Evolutionary conservation across 331 rosid species (phyloP).

Genomic region (Dryas integrifolia): DNA sequence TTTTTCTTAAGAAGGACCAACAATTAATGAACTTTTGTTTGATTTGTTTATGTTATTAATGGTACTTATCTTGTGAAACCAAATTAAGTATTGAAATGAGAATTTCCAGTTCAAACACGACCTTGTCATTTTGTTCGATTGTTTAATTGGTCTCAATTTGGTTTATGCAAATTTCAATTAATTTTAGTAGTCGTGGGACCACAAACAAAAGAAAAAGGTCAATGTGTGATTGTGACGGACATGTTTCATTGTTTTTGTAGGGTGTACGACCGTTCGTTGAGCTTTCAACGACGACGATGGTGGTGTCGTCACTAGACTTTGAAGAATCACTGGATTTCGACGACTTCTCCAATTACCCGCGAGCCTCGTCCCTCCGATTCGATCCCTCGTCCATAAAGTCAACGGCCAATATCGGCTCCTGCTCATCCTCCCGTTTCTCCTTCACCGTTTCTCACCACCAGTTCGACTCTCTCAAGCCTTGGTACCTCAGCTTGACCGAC

Average conservation of each 20-base stretch:
- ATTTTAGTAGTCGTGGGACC: not conserved
- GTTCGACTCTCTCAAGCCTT: constrained; percentile 86
- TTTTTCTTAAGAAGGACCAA: no score
- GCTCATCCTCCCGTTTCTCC: constrained; percentile 92
- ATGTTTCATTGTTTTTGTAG: constrained; percentile 38
- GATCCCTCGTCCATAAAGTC: constrained; percentile 54
- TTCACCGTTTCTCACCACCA: constrained; percentile 82
- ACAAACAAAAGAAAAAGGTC: not conserved
- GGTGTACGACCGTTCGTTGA: constrained; percentile 90
- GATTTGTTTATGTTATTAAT: no score
- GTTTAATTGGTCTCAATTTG: not conserved
- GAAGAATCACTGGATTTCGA: constrained; percentile 71
- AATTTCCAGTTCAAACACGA: no score
- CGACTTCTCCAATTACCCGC: constrained; percentile 64
- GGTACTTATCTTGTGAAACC: no score
- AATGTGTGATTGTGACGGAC: not conserved
- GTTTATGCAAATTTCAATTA: not conserved
- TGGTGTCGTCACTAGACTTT: constrained; percentile 77
- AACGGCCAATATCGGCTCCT: constrained; percentile 68
- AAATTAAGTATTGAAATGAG: no score
- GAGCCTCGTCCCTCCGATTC: constrained; percentile 89
- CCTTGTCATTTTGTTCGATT: no score
- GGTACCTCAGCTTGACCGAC: constrained; percentile 90
- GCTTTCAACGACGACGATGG: constrained; percentile 55
- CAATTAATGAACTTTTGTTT: no score